These are phyloP conservation scores for Hericium alpestre DNA, from an alignment of 768 basidiomycete genomes.

Conservation along the genomic window DNA sequence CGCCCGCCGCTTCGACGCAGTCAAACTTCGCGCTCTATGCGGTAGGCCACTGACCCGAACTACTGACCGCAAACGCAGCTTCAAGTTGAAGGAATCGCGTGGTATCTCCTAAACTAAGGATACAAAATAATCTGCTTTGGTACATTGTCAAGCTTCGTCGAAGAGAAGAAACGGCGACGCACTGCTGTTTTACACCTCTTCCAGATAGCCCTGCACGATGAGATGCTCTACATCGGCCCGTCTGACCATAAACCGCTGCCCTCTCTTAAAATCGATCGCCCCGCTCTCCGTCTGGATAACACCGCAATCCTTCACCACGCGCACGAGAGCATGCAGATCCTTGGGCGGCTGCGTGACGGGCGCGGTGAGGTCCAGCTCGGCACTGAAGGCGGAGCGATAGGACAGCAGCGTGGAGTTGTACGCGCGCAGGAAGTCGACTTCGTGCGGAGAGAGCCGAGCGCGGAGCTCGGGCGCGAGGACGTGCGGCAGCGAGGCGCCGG, in stretches of 20 bases:
- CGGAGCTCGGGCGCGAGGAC: constrained; percentile 64
- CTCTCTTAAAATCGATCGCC: constrained; percentile 81
- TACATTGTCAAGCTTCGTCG: too few species aligned
- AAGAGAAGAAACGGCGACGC: too few species aligned
- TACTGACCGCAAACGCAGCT: too few species aligned
- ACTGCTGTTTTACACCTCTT: constrained; percentile 48
- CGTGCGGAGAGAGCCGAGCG: constrained; percentile 65
- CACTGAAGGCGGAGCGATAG: constrained; percentile 75
- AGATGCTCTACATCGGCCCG: constrained; percentile 88
- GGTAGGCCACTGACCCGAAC: too few species aligned
- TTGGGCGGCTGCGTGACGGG: constrained; percentile 77
- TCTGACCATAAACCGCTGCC: constrained; percentile 81
- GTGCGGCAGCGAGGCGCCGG: constrained; percentile 79
- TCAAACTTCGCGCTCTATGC: too few species aligned
- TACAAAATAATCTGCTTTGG: too few species aligned
- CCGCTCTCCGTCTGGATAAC: constrained; percentile 88
- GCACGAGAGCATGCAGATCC: constrained; percentile 80
- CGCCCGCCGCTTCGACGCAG: too few species aligned
- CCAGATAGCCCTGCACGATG: constrained; percentile 87
- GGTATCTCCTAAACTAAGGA: too few species aligned
- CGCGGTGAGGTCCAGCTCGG: constrained; percentile 80
- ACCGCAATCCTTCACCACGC: constrained; percentile 82
- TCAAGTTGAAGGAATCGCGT: too few species aligned
- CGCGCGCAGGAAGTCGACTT: constrained; percentile 74
- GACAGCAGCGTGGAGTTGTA: constrained; percentile 77